A percentile compares a stretch with the other conserved stretches of the same genome.
phyloP scores from a whole-genome alignment of 2,329 filamentous ascomycete genomes.

The Ophiostoma novo-ulmi region DNA sequence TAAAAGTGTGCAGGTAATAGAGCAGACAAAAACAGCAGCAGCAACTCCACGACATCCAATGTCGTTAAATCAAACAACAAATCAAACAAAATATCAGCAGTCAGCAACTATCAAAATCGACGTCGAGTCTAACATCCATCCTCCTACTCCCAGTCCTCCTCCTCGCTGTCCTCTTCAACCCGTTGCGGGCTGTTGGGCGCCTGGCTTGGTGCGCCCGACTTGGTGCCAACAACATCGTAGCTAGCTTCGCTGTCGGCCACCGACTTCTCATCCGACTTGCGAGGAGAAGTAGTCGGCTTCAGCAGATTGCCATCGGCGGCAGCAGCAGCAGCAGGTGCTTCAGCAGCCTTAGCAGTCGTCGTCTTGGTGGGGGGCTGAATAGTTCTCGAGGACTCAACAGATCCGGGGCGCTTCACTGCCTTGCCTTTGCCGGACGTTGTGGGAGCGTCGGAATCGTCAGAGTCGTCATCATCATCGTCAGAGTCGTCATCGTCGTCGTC shows the following conservation, averaged over 20 bases:
- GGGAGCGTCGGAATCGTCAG: slow-evolving; percentile 26
- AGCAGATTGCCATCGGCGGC: slow-evolving; percentile 36
- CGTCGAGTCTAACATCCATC: slow-evolving; percentile 25
- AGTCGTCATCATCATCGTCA: slow-evolving; percentile 21
- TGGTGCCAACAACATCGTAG: slow-evolving; percentile 84
- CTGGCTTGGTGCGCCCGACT: slow-evolving; percentile 71
- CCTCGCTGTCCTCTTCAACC: slow-evolving; percentile 57
- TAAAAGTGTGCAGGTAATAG: neutral
- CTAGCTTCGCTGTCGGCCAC: slow-evolving; percentile 91
- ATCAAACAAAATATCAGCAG: slow-evolving; percentile 19
- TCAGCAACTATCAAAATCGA: neutral
- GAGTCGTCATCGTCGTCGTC: slow-evolving; percentile 11
- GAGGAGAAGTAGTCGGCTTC: slow-evolving; percentile 53
- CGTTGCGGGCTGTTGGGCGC: slow-evolving; percentile 63
- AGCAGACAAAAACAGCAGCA: slow-evolving; percentile 8
- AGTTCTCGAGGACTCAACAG: slow-evolving; percentile 55
- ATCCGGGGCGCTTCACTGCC: slow-evolving; percentile 38
- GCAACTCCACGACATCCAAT: slow-evolving; percentile 14
- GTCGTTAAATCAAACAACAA: neutral
- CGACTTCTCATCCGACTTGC: slow-evolving; percentile 80
- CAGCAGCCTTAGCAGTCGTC: slow-evolving; percentile 30
- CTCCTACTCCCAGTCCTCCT: slow-evolving; percentile 67
- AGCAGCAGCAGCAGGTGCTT: neutral
- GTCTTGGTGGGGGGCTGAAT: slow-evolving; percentile 47
- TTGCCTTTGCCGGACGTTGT: slow-evolving; percentile 15